Percentiles rank a stretch among this genome's conserved stretches.
phyloP scores from a whole-genome alignment of 2,329 filamentous ascomycete species.

The Fusarium buxicola region DNA sequence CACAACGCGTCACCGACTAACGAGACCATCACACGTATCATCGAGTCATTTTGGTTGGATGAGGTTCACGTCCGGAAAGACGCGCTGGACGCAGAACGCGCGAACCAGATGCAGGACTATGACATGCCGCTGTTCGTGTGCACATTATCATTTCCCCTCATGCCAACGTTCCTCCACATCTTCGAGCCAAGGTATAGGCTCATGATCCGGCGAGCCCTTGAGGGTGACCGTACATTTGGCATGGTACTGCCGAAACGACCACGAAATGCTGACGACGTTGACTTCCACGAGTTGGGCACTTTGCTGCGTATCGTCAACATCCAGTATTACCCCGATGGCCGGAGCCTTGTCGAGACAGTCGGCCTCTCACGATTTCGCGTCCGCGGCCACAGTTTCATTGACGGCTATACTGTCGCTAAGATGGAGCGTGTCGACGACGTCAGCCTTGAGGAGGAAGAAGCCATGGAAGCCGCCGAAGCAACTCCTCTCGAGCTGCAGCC shows the following conservation, averaged over 20 bases:
- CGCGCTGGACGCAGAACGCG: conserved; percentile 67
- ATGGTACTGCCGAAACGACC: conserved; percentile 80
- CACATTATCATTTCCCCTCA: conserved; percentile 82
- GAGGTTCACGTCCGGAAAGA: conserved; percentile 69
- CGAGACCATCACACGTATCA: conserved; percentile 69
- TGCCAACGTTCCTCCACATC: conserved; percentile 89
- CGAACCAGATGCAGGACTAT: conserved; percentile 65
- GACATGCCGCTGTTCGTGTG: conserved; percentile 83
- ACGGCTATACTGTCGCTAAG: conserved; percentile 83
- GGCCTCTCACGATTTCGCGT: conserved; percentile 84
- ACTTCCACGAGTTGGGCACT: conserved; percentile 81
- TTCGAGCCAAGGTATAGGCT: conserved; percentile 91
- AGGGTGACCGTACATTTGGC: conserved; percentile 81
- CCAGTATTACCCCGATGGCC: conserved; percentile 80
- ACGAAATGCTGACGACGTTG: conserved; percentile 48
- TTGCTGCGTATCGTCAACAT: conserved; percentile 80
- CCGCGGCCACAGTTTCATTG: conserved; percentile 69
- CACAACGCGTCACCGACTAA: conserved; percentile 66
- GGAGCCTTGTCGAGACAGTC: conserved; percentile 82
- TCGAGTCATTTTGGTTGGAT: conserved; percentile 76
- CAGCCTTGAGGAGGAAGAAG: conserved; percentile 83
- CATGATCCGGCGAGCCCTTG: conserved; percentile 85
- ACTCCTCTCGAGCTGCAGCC: conserved; percentile 15
- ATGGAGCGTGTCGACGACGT: conserved; percentile 85
- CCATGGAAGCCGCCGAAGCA: conserved; percentile 75